Evolutionary conservation across 306 rosid genomes (phyloP).

Genomic region (Purshia tridentata): DNA sequence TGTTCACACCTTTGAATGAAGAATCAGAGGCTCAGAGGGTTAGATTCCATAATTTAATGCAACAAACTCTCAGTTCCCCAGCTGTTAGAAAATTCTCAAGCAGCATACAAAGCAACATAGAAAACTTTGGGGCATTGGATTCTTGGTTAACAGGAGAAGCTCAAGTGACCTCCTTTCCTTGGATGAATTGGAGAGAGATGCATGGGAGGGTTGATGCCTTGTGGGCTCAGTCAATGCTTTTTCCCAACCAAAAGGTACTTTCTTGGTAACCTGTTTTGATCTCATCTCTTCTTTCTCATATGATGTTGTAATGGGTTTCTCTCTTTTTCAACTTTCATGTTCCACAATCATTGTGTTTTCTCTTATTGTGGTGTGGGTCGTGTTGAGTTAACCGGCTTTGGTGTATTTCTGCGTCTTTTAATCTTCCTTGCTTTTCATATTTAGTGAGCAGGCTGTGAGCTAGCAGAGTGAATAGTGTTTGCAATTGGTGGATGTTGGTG

Average conservation of each 20-base stretch:
- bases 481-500: constrained; percentile 15
- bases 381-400: constrained; percentile 37
- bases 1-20: constrained; percentile 36
- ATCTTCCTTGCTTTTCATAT: constrained; percentile 14
- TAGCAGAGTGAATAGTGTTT: constrained; percentile 9
- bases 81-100: constrained; percentile 25
- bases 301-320: constrained; percentile 37
- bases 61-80: constrained; percentile 15
- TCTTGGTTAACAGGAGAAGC: constrained; percentile 53
- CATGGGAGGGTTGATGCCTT: constrained; percentile 47
- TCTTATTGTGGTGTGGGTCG: constrained; percentile 31
- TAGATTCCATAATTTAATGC: constrained; percentile 54
- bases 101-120: neutral
- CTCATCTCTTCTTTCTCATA: constrained; percentile 13
- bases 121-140: constrained; percentile 56
- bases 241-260: constrained; percentile 52
- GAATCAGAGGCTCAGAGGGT: constrained; percentile 25
- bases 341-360: constrained; percentile 32
- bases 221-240: constrained; percentile 72
- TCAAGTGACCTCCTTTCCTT: constrained; percentile 29
- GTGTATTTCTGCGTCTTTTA: constrained; percentile 17
- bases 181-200: constrained; percentile 40
- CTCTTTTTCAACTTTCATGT: constrained; percentile 39
- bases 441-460: constrained; percentile 33
- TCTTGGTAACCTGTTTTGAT: constrained; percentile 25